These are phyloP conservation scores for Tetradesmus lagerheimii DNA, from an alignment of 139 green algal species.

Conservation along the genomic window DNA sequence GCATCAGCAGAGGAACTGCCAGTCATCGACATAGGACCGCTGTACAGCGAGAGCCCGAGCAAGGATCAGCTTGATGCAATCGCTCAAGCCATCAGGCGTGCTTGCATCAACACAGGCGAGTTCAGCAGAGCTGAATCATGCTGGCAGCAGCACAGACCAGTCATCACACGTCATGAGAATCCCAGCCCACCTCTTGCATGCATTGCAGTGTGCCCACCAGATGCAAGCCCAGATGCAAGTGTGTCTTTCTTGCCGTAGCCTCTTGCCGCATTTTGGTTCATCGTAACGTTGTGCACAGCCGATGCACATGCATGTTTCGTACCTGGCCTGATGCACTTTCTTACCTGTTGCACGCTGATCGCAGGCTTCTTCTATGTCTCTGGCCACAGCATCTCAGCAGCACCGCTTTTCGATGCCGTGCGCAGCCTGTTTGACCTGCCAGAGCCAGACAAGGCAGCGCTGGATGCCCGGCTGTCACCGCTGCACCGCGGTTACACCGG, in stretches of 20 bases:
- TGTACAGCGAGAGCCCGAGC: neutral
- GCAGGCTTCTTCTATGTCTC: slow-evolving; percentile 41
- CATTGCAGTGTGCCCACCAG: too few species aligned
- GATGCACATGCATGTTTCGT: too few species aligned
- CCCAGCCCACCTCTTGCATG: neutral
- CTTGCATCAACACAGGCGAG: slow-evolving; percentile 19
- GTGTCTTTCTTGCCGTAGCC: too few species aligned
- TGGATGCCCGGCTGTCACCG: slow-evolving; percentile 21
- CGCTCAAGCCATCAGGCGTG: neutral
- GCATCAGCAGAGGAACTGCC: slow-evolving; percentile 9
- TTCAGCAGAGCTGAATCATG: neutral
- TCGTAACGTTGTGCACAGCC: too few species aligned
- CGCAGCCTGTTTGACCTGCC: slow-evolving; percentile 28
- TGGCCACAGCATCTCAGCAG: neutral
- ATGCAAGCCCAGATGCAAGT: too few species aligned
- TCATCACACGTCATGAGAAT: neutral
- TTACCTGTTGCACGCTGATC: neutral
- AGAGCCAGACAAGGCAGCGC: neutral
- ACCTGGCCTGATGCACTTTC: too few species aligned
- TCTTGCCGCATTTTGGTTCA: too few species aligned
- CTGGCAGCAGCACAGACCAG: neutral
- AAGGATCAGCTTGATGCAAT: neutral
- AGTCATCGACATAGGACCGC: slow-evolving; percentile 18
- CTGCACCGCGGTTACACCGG: slow-evolving; percentile 40
- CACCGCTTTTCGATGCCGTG: neutral